A percentile compares a stretch with the other conserved stretches of the same genome.
Evolutionary conservation across 139 green algal genomes (phyloP).

Genomic region (Micractinium conductrix): DNA sequence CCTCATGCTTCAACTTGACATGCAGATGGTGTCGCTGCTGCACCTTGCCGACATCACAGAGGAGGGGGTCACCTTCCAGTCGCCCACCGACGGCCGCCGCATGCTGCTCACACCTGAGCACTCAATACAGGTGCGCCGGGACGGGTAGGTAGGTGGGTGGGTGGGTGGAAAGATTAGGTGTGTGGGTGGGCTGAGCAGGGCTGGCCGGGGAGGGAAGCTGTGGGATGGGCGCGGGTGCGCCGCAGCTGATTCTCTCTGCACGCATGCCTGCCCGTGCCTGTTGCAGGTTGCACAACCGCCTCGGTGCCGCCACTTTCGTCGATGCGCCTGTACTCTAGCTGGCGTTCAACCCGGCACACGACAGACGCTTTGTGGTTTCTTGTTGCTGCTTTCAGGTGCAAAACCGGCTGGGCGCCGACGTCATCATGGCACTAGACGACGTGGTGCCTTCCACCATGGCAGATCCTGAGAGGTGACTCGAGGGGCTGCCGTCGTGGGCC

Average conservation of each 20-base stretch:
- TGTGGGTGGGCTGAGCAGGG: too few relatives aligned
- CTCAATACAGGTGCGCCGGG: conserved; percentile 58
- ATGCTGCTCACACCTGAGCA: conserved; percentile 97
- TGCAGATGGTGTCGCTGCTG: conserved; percentile 90
- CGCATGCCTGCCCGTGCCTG: too few relatives aligned
- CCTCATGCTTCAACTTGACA: not conserved
- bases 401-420: conserved; percentile 89
- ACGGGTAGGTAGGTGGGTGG: too few relatives aligned
- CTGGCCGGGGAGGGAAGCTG: too few relatives aligned
- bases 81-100: conserved; percentile 78
- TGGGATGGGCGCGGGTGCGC: too few relatives aligned
- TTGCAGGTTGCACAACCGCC: too few relatives aligned
- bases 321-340: too few relatives aligned
- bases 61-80: conserved; percentile 90
- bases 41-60: conserved; percentile 93
- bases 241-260: too few relatives aligned
- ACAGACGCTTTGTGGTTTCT: too few relatives aligned
- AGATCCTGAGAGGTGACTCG: conserved; percentile 40
- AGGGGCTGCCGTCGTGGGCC: not conserved
- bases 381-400: conserved; percentile 48
- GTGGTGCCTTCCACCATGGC: conserved; percentile 77
- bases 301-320: too few relatives aligned
- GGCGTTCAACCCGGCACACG: too few relatives aligned
- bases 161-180: too few relatives aligned
- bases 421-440: conserved; percentile 98